A percentile compares a stretch with the other conserved stretches of the same genome.
phyloP scores from a whole-genome alignment of 1,139 yeast species.

The Candida anutae region DNA sequence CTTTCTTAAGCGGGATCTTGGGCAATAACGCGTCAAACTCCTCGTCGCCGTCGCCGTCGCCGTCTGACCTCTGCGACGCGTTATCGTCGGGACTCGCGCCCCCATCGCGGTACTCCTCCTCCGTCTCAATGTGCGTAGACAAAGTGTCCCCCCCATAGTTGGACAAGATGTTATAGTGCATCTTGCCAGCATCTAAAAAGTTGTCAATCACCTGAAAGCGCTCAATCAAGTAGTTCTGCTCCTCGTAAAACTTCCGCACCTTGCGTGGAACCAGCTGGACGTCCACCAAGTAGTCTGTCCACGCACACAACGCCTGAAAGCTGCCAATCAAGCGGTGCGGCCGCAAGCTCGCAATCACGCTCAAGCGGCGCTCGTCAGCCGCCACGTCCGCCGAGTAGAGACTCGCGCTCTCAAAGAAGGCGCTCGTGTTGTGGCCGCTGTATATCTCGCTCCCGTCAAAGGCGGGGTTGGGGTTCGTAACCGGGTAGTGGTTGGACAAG shows the following conservation, averaged over 20 bases:
- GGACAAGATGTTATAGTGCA: slow-evolving; percentile 57
- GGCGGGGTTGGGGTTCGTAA: slow-evolving; percentile 18
- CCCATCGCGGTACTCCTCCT: slow-evolving; percentile 4
- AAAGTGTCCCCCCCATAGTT: slow-evolving; percentile 39
- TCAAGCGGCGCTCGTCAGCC: slow-evolving; percentile 17
- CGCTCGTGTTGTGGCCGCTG: slow-evolving; percentile 2
- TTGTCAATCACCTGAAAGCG: slow-evolving; percentile 55
- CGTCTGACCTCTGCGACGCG: neutral
- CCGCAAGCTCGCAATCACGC: slow-evolving; percentile 36
- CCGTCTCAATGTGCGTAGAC: slow-evolving; percentile 13
- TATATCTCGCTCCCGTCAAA: slow-evolving; percentile 1
- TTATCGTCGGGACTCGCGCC: neutral
- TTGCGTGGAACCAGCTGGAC: slow-evolving; percentile 14
- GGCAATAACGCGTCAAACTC: neutral
- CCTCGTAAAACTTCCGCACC: slow-evolving; percentile 29
- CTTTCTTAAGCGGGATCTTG: slow-evolving; percentile 3
- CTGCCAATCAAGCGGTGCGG: slow-evolving; percentile 53
- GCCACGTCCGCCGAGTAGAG: slow-evolving; percentile 13
- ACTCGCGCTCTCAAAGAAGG: slow-evolving; percentile 11
- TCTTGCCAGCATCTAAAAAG: slow-evolving; percentile 59
- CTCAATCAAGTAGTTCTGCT: slow-evolving; percentile 54
- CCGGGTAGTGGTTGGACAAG: slow-evolving; percentile 23
- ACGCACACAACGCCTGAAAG: slow-evolving; percentile 37
- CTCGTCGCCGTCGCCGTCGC: neutral
- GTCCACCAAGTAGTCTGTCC: slow-evolving; percentile 31